Base-by-base conservation (phyloP, 805 yeast species). In the Zygoascus tannicola region DNA sequence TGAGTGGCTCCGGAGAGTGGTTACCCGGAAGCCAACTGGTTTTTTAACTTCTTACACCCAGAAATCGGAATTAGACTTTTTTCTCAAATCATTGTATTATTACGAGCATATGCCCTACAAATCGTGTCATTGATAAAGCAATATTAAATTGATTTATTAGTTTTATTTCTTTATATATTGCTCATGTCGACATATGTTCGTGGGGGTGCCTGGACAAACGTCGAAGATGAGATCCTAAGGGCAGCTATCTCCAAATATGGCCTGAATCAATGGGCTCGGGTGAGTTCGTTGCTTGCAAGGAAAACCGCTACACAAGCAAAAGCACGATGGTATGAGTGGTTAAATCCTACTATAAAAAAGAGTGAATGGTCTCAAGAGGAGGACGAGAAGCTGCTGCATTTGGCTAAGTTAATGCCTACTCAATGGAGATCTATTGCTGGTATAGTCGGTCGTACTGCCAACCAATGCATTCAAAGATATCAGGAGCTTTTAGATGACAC, bases 171-270 rank as follows among this genome's bases (percentile, higher is more conserved):
- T n/a, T n/a, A n/a, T n/a, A n/a, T n/a, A n/a, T n/a, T n/a, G n/a
- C n/a, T 32, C 40, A 37, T 23, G 16, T n/a, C 22, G 33, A 18
- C 22, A 10, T 37, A 37, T 56, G 83, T 84, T 38, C 84, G 81
- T 58, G 95, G 94, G 22, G 96, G 94, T 38, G 80, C 76, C 3
- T 88, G 97, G 97, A 79, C 94, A 4, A 81, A 85, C 56, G 62
- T 73, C 8, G 82, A 77, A 53, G 98, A 92, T 62, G 90, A 86
- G 61, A 81, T 92, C 36, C 67, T 90, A 35, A 80, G 81, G 50
- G 95, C 96, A 0, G 96, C 96, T 1, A 84, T 92, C 2, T 75
- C 92, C 33, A 92, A 90, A 58, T 90, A 90, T 61, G 98, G 98
- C 0, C 68, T 87, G 16, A 87, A 85, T 53, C 96, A 92, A 56